Evolutionary conservation across 108 stramenopile species (phyloP), one percentile per base, ranked within the genome.

Genomic region (Pseudonitzschia delicatissima): DNA sequence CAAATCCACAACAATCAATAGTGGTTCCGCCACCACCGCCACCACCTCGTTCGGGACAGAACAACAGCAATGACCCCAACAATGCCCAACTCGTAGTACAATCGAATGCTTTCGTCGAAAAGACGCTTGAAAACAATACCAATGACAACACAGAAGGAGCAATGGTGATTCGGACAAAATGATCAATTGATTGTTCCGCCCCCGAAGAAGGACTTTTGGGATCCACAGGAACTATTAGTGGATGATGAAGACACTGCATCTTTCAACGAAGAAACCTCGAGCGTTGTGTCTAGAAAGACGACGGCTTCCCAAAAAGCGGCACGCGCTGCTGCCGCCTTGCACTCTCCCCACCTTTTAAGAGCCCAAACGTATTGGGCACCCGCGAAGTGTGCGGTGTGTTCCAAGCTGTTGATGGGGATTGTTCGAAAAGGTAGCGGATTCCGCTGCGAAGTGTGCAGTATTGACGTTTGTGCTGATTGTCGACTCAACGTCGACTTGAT

Each of bases 391-490:
- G 49, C 70, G 57, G 58, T 79, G 47, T 75, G 74, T 68, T 66
- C 62, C 36, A 57, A 60, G 17, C 55, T 83, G 9, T 66, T 82
- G 39, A 71, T 79, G 44, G 84, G 83, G 45, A 82, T 78, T 73
- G 64, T 79, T 25, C 44, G 47, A 59, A 59, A 57, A 1, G 73
- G 71, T 58, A 28, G 8, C 8, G 73, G 73, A 55, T 93, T 78
- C 71, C 84, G 77, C 50, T 94, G 92, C 66, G 92, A 94, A 65
- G 80, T 64, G 9, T 94, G 92, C 62, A 55, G 66, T 23, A 69
- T 94, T 15, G 78, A 80, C 45, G 87, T 87, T 60, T 94, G 92
- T 57, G 42, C 50, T 13, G 90, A 94, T 74, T 94, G 92, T 58
- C 89, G 78, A 37, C 74, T 94, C 20, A 84, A 87, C 34, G 83